phyloP scores from a whole-genome alignment of 2,329 filamentous ascomycete genomes.

The Alternaria infectoria region DNA sequence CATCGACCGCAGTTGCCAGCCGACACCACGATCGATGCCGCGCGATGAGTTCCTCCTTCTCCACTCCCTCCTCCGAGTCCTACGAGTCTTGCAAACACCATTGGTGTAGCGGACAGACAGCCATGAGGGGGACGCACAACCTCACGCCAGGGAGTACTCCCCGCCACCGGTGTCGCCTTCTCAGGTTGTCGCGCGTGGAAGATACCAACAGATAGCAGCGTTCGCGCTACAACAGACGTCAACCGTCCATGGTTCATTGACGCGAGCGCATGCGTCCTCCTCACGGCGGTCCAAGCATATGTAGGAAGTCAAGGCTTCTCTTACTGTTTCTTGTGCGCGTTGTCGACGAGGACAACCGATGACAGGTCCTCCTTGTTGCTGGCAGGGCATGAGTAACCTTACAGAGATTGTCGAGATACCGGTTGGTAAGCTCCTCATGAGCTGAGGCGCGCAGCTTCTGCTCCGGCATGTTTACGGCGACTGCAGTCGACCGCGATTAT shows the following conservation, averaged over 20 bases:
- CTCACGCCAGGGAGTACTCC: slow-evolving; percentile 28
- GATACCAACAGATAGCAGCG: slow-evolving; percentile 37
- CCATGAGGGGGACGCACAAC: slow-evolving; percentile 18
- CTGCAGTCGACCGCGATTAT: neutral
- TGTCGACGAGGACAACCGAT: neutral
- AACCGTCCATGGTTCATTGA: slow-evolving; percentile 33
- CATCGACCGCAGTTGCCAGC: neutral
- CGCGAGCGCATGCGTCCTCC: slow-evolving; percentile 26
- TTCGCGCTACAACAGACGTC: slow-evolving; percentile 29
- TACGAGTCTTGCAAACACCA: slow-evolving; percentile 5
- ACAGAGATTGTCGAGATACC: neutral
- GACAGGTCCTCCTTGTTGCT: neutral
- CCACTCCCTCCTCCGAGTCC: neutral
- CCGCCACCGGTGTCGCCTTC: slow-evolving; percentile 35
- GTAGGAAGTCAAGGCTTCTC: slow-evolving; percentile 19
- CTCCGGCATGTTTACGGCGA: slow-evolving; percentile 8
- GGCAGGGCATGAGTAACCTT: neutral
- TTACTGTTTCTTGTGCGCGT: slow-evolving; percentile 8
- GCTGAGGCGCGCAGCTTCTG: slow-evolving; percentile 7
- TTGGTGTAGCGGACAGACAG: slow-evolving; percentile 13
- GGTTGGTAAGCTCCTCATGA: slow-evolving; percentile 17
- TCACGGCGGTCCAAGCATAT: slow-evolving; percentile 18
- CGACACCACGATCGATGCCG: slow-evolving; percentile 3
- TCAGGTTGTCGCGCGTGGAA: slow-evolving; percentile 31
- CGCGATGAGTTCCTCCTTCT: neutral